These are phyloP conservation scores for Hemileia vastatrix DNA, from an alignment of 1,284 basidiomycete genomes.

Conservation along the genomic window DNA sequence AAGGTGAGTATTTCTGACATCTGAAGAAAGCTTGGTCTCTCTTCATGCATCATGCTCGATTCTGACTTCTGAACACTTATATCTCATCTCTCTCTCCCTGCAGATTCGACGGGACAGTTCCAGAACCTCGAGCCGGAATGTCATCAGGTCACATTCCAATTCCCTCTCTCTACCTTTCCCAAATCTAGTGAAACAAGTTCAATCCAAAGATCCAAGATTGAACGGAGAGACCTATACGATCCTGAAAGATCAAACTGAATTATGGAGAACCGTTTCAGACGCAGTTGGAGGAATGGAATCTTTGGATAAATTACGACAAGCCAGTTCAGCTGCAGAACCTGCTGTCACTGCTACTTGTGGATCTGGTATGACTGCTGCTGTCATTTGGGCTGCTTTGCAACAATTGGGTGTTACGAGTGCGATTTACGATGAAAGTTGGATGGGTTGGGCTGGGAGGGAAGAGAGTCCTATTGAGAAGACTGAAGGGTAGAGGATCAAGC, in stretches of 20 bases:
- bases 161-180: slow-evolving; percentile 77
- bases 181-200: slow-evolving; percentile 60
- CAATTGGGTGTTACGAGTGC: slow-evolving; percentile 52
- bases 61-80: neutral
- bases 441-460: slow-evolving; percentile 18
- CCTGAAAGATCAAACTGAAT: slow-evolving; percentile 38
- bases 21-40: neutral
- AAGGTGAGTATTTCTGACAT: slow-evolving; percentile 16
- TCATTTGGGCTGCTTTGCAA: slow-evolving; percentile 79
- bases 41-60: neutral
- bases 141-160: slow-evolving; percentile 87
- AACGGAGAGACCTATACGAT: slow-evolving; percentile 31
- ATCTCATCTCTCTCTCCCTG: neutral
- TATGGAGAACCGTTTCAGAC: slow-evolving; percentile 52
- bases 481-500: no score
- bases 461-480: neutral
- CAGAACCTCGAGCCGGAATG: slow-evolving; percentile 80
- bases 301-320: slow-evolving; percentile 39
- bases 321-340: slow-evolving; percentile 27
- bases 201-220: neutral
- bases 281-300: slow-evolving; percentile 51
- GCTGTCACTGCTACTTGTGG: slow-evolving; percentile 41
- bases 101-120: slow-evolving; percentile 56
- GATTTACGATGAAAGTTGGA: slow-evolving; percentile 47
- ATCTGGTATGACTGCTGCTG: slow-evolving; percentile 84